Base-by-base conservation (phyloP, 768 basidiomycete species). In the Boletellus ananas region DNA sequence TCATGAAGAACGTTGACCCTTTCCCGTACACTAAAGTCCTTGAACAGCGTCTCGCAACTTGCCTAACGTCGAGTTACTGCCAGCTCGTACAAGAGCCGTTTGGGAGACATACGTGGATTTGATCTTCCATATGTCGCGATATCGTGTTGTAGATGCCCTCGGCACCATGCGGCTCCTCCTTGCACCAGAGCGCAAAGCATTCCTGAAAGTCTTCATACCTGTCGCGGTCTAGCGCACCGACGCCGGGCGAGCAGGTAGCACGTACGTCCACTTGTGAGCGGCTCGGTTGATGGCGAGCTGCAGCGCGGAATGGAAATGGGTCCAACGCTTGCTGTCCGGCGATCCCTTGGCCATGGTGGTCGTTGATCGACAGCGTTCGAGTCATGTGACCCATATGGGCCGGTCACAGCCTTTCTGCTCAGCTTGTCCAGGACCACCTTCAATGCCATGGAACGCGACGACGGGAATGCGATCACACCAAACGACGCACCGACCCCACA, bases 1-100 rank as follows among this genome's bases (percentile, higher is more conserved):
- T 74, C 73, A 52, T 90, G 87, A 12, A 91, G 73, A 4, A 74
- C 74, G 62, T 91, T 87, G 29, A 90, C 77, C 55, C 80, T 84
- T 39, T 84, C 81, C 55, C 80, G 79, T 2, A 86, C 81, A 44
- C 79, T 74, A 58, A 85, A 84, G 47, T 84, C 78, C 25, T 74
- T 78, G 63, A 89, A 84, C n/a, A 90, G 54, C 34, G 81, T 77
- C 45, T 89, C 84, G 35, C 85, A 75, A 52, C 83, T 79, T 34
- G 78, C 77, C 86, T 89, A 45, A n/a, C n/a, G 27, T 25, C 29
- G n/a, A 45, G 14, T 12, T 36, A 3, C 33, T 17, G 40, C 57
- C 35, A 43, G 25, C 17, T 47, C 31, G 48, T 23, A 21, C 37
- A 23, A 43, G 21, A 33, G 34, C 21, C 4, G 4, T 12, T 41